These are phyloP conservation scores for Musa balbisiana DNA, from an alignment of 202 grass and related monocot species.

Conservation along the genomic window DNA sequence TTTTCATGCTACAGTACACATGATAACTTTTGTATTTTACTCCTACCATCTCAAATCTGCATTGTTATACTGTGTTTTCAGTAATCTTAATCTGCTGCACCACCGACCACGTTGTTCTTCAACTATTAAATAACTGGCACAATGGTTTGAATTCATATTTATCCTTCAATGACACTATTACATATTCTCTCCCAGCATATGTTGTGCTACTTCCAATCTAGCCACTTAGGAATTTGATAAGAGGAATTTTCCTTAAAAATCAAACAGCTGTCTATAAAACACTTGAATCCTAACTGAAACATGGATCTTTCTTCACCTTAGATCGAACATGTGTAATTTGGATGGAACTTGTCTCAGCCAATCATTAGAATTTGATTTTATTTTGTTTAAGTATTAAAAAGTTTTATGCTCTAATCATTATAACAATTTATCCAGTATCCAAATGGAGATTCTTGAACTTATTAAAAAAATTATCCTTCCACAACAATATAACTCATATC, in stretches of 20 bases:
- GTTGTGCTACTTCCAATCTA: too few relatives aligned
- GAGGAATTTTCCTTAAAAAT: background rate
- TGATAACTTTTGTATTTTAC: too few relatives aligned
- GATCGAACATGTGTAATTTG: background rate
- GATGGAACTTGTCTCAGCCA: background rate
- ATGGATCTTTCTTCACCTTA: background rate
- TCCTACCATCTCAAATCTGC: too few relatives aligned
- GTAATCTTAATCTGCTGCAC: too few relatives aligned
- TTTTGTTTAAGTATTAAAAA: background rate
- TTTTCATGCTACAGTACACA: too few relatives aligned
- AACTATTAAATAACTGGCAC: too few relatives aligned
- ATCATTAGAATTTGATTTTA: background rate
- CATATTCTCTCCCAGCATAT: too few relatives aligned
- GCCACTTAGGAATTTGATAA: background rate
- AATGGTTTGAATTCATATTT: too few relatives aligned
- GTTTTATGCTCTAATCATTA: too few relatives aligned
- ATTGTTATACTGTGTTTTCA: too few relatives aligned
- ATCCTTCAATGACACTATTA: too few relatives aligned
- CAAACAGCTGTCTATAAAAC: background rate
- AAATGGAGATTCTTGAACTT: background rate
- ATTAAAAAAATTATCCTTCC: background rate
- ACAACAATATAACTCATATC: background rate
- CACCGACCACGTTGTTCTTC: too few relatives aligned
- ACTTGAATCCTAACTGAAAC: background rate
- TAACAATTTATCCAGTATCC: background rate